Evolutionary conservation across 345 rosid genomes (phyloP).

Genomic region (Erysimum cheiranthoides): DNA sequence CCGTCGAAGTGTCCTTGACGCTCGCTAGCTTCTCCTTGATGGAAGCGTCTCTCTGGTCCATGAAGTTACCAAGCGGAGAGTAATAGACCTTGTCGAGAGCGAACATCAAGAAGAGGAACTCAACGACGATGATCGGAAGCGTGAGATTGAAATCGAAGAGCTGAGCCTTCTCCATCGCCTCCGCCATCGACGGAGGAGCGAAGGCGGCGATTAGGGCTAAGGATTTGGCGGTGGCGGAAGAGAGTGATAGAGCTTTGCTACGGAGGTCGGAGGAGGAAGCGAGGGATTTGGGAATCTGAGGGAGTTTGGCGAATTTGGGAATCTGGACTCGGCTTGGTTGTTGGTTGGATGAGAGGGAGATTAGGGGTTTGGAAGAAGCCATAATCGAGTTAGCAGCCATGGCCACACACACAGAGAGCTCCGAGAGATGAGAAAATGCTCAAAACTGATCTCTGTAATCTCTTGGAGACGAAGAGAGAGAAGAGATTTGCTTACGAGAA

Average conservation of each 20-base stretch:
- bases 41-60: slow-evolving; percentile 78
- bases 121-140: slow-evolving; percentile 81
- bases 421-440: slow-evolving; percentile 25
- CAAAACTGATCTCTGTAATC: slow-evolving; percentile 35
- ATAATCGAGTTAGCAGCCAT: slow-evolving; percentile 87
- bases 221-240: slow-evolving; percentile 60
- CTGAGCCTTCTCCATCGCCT: slow-evolving; percentile 78
- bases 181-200: slow-evolving; percentile 84
- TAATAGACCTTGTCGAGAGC: slow-evolving; percentile 83
- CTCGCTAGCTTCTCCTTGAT: slow-evolving; percentile 81
- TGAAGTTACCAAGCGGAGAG: slow-evolving; percentile 86
- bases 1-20: slow-evolving; percentile 79
- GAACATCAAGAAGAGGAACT: slow-evolving; percentile 85
- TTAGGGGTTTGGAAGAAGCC: slow-evolving; percentile 67
- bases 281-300: slow-evolving; percentile 47
- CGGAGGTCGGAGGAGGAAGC: slow-evolving; percentile 43
- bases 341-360: slow-evolving; percentile 46
- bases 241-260: slow-evolving; percentile 46
- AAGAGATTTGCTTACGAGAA: slow-evolving; percentile 23
- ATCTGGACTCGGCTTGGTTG: slow-evolving; percentile 50
- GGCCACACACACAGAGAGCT: slow-evolving; percentile 34
- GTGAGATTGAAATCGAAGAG: slow-evolving; percentile 96
- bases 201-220: slow-evolving; percentile 65
- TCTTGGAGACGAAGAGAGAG: slow-evolving; percentile 27
- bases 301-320: slow-evolving; percentile 45